phyloP scores from a whole-genome alignment of 805 yeast species.

The Yarrowia hollandica region DNA sequence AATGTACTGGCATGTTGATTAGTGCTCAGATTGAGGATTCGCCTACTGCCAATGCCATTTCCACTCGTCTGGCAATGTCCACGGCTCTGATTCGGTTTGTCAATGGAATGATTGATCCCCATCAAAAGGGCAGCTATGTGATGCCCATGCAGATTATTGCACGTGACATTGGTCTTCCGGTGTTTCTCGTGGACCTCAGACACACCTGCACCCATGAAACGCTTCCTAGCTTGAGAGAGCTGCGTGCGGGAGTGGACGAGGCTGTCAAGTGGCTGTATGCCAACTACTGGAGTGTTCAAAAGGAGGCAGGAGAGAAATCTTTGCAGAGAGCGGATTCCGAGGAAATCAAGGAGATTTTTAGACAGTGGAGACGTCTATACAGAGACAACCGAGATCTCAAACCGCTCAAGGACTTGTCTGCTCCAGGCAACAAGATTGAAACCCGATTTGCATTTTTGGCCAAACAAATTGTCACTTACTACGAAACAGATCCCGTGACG shows the following conservation, averaged over 20 bases:
- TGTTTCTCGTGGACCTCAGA: conserved; percentile 4
- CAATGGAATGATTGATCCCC: conserved; percentile 22
- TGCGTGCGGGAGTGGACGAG: neutral
- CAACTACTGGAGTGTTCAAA: neutral
- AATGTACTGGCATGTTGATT: neutral
- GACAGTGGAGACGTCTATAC: conserved; percentile 19
- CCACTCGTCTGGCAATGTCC: conserved; percentile 8
- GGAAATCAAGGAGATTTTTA: conserved; percentile 2
- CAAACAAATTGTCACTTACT: neutral
- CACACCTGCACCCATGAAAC: conserved; percentile 26
- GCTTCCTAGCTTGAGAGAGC: neutral
- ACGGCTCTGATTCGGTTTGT: conserved; percentile 17
- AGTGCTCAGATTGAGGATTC: neutral
- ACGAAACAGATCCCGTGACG: neutral
- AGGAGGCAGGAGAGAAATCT: neutral
- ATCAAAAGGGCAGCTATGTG: conserved; percentile 6
- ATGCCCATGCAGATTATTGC: conserved; percentile 26
- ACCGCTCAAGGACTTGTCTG: neutral
- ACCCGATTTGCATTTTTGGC: neutral
- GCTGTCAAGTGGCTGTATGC: neutral
- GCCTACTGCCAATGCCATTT: neutral
- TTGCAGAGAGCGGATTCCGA: neutral
- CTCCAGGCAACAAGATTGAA: neutral
- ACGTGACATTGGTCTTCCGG: conserved; percentile 15
- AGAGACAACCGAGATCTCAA: neutral